Evolutionary conservation across 208 protist genomes (phyloP).

Genomic region (Strigomonas galati): DNA sequence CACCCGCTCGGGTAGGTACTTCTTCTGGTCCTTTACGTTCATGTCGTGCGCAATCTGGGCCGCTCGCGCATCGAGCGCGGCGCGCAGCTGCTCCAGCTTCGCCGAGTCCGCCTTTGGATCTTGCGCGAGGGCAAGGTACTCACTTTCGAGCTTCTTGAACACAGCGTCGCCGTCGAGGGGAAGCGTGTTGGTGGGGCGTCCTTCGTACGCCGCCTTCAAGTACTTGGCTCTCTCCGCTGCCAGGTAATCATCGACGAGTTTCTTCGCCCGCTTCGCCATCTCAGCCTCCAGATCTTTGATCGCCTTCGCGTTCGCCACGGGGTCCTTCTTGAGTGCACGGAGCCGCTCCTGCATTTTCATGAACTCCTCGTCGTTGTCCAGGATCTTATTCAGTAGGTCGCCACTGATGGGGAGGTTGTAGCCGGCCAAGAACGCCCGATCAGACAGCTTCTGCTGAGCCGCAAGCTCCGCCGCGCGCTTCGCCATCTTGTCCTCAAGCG

Average conservation of each 20-base stretch:
- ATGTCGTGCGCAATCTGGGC: constrained; percentile 38
- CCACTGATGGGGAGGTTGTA: constrained; percentile 12
- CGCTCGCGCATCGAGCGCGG: constrained; percentile 35
- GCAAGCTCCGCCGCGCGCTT: constrained; percentile 54
- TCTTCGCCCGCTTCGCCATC: constrained; percentile 21
- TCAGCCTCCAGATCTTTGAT: constrained; percentile 36
- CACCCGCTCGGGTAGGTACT: constrained; percentile 34
- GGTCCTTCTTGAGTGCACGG: constrained; percentile 36
- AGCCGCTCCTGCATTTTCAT: constrained; percentile 24
- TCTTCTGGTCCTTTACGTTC: constrained; percentile 37
- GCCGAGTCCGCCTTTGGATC: constrained; percentile 17
- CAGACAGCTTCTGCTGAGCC: constrained; percentile 28
- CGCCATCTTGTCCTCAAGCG: constrained; percentile 35
- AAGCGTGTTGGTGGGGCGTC: constrained; percentile 17
- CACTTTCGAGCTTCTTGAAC: constrained; percentile 29
- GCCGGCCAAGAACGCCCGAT: constrained; percentile 38
- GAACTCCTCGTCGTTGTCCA: constrained; percentile 34
- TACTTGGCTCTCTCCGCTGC: constrained; percentile 24
- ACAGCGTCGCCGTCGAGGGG: constrained; percentile 26
- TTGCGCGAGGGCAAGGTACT: constrained; percentile 20
- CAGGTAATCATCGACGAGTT: constrained; percentile 17
- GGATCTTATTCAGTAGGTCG: constrained; percentile 17
- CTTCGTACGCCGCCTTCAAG: constrained; percentile 29
- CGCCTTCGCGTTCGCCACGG: constrained; percentile 25
- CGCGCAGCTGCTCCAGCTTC: constrained; percentile 25